Conservation (phyloP, 75 land plant species). For the Larix kaempferi region DNA sequence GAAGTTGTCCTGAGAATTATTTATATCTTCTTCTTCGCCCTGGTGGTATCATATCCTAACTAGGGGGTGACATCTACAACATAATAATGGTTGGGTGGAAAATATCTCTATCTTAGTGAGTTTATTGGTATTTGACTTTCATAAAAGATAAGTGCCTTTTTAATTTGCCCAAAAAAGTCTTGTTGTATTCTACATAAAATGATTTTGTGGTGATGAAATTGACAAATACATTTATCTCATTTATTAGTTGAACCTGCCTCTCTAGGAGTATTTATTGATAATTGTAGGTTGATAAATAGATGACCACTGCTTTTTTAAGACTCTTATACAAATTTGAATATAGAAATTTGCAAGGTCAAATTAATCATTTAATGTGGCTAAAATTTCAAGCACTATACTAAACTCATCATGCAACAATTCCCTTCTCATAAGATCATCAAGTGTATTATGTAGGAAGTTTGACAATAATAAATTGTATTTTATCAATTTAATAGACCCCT, state of each 20-base stretch:
- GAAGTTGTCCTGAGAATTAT: too few species aligned
- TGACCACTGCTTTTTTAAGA: slow-evolving; percentile 34
- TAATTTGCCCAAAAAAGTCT: too few species aligned
- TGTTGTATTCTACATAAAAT: too few species aligned
- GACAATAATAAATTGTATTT: slow-evolving; percentile 20
- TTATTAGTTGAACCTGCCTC: slow-evolving; percentile 27
- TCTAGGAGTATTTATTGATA: slow-evolving; percentile 26
- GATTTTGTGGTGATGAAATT: neutral
- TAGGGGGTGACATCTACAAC: too few species aligned
- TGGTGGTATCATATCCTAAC: too few species aligned
- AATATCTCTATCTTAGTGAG: too few species aligned
- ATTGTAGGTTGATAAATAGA: slow-evolving; percentile 42
- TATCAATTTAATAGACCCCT: slow-evolving; percentile 21
- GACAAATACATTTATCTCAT: slow-evolving; percentile 44
- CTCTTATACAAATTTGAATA: slow-evolving; percentile 30
- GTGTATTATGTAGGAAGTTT: slow-evolving; percentile 27
- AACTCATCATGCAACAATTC: slow-evolving; percentile 21
- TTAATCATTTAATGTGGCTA: slow-evolving; percentile 33
- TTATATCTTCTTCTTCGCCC: too few species aligned
- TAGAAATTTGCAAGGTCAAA: slow-evolving; percentile 31
- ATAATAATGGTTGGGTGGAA: too few species aligned
- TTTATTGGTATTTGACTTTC: too few species aligned
- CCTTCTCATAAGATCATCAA: slow-evolving; percentile 20
- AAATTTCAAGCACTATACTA: slow-evolving; percentile 31
- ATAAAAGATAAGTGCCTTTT: too few species aligned